Evolutionary conservation across 805 yeast species (phyloP).

Genomic region (Sungouiozyma intestinalis): DNA sequence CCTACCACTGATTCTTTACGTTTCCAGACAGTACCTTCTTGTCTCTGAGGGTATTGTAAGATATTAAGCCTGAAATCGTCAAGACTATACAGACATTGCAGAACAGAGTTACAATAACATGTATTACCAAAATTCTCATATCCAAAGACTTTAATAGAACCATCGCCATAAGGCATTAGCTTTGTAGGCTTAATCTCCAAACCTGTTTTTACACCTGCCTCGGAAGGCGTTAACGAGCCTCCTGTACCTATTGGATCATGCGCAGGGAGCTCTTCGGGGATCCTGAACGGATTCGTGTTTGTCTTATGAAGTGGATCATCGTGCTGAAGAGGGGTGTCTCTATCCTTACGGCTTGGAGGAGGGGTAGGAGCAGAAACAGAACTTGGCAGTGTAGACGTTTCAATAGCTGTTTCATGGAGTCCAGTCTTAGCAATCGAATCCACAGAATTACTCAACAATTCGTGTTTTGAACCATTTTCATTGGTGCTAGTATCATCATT

Average conservation of each 20-base stretch:
- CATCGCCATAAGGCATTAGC: constrained; percentile 49
- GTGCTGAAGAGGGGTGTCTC: not conserved
- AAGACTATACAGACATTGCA: constrained; percentile 77
- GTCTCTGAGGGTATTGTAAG: constrained; percentile 37
- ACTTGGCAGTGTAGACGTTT: not conserved
- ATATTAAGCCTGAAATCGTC: constrained; percentile 52
- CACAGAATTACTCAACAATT: not conserved
- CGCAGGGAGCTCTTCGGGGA: not conserved
- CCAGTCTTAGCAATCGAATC: not conserved
- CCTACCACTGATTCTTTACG: constrained; percentile 35
- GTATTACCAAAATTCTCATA: constrained; percentile 83
- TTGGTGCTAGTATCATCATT: not conserved
- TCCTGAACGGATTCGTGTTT: not conserved
- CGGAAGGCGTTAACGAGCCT: not conserved
- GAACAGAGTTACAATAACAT: constrained; percentile 86
- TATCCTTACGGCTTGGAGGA: not conserved
- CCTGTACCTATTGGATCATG: not conserved
- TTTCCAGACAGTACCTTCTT: constrained; percentile 21
- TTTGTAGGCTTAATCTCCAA: constrained; percentile 2
- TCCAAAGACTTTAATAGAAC: constrained; percentile 61
- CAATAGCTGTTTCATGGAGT: not conserved
- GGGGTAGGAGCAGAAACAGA: not conserved
- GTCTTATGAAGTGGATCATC: not conserved
- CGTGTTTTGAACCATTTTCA: not conserved
- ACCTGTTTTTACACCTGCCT: constrained; percentile 1